Base-by-base conservation (phyloP, 192 early-diverging fungal genomes). In the Umbelopsis vinacea region DNA sequence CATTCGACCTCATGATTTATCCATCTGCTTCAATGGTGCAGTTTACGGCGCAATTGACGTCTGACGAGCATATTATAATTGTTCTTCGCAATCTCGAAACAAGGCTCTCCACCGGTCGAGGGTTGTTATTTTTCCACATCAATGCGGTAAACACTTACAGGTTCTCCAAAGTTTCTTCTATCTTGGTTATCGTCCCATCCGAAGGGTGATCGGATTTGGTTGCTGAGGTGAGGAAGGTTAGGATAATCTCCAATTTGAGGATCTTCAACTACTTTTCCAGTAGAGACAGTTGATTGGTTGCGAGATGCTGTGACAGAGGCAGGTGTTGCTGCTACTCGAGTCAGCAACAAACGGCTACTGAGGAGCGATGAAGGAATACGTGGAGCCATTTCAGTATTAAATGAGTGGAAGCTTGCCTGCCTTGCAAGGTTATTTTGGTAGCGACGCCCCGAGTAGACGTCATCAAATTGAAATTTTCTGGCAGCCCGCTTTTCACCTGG, bases 221-320 rank as follows among this genome's bases (percentile, higher is more conserved):
- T 74, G 72, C 84, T 89, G 76, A 79, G 71, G 47, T 86, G 87
- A 40, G 89, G 90, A 78, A 92, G 68, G 75, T 91, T 91, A 68
- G 91, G 91, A 68, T 92, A 92, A 50, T 89, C 86, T 50, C 91
- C 91, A 66, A 91, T 91, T 79, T 91, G 91, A 29, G 91, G 89
- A 48, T 93, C 90, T 11, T 82, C 75, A 12, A 66, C 23, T 2
- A 55, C 24, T 37, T 76, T 66, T 37, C 75, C 72, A 19, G 72
- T 70, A 43, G 70, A 38, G 46, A 76, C 71, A 23, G 79, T 79
- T 8, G 78, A 79, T 48, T 75, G 74, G 45, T 73, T 52, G 35
- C 78, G 77, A 50, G 55, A 46, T 23, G 71, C 60, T 46, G 69
- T 55, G 53, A 74, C 33, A 6, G 67, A 66, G 15, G 70, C 52